Evolutionary conservation across 306 rosid species (phyloP).

Genomic region (Castanopsis chinensis): DNA sequence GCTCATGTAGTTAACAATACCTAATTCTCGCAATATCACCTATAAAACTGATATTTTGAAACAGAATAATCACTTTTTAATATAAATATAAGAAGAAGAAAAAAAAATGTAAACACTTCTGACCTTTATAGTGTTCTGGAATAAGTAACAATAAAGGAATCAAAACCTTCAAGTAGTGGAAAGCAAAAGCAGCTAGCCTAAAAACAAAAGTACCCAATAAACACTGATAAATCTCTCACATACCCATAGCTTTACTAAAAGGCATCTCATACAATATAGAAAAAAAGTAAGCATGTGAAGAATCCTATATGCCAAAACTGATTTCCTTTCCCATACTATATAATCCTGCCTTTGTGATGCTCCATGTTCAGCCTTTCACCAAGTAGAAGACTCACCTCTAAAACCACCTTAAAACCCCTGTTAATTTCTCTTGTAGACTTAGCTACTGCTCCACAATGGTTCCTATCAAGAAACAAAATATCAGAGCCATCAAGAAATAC

Average conservation of each 20-base stretch:
- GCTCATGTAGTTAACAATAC: no score
- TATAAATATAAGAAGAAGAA: not conserved
- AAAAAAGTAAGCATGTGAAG: constrained; percentile 31
- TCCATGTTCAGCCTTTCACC: constrained; percentile 14
- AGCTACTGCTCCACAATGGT: constrained; percentile 27
- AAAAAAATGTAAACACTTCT: not conserved
- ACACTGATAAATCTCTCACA: constrained; percentile 8
- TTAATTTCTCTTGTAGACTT: not conserved
- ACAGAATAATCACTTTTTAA: not conserved
- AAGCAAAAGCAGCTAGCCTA: not conserved
- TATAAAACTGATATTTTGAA: not conserved
- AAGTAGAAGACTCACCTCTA: not conserved
- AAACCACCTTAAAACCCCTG: constrained; percentile 4
- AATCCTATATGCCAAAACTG: constrained; percentile 20
- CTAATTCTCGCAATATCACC: no score
- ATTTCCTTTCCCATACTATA: constrained; percentile 25
- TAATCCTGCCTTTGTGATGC: constrained; percentile 18
- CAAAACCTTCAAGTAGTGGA: not conserved
- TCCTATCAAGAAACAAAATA: constrained; percentile 24
- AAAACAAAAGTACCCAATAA: not conserved
- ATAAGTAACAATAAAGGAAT: not conserved
- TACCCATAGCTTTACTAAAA: constrained; percentile 40
- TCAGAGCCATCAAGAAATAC: constrained; percentile 19
- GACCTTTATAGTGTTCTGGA: not conserved
- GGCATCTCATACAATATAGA: constrained; percentile 27